These are phyloP conservation scores for Coprinopsis sp. DNA, from an alignment of 768 basidiomycete species.

Conservation along the genomic window DNA sequence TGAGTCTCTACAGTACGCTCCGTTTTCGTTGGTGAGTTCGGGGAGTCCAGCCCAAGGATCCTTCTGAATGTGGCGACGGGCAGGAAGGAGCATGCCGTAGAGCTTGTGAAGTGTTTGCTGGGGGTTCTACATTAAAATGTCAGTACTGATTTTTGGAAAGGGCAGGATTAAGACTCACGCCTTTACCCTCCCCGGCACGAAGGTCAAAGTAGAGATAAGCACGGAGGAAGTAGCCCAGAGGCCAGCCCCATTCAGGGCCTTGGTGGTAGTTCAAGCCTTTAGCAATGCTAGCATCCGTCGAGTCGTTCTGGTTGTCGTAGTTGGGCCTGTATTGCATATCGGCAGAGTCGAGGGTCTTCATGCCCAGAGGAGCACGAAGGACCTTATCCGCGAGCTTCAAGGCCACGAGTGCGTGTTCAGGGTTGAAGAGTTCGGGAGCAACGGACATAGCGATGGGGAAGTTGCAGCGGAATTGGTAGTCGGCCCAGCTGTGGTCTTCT, in stretches of 20 bases:
- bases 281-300: conserved; percentile 74
- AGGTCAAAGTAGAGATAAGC: conserved; percentile 90
- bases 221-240: conserved; percentile 89
- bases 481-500: conserved; percentile 85
- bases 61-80: conserved; percentile 67
- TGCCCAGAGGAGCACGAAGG: conserved; percentile 85
- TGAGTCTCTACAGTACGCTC: conserved; percentile 78
- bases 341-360: conserved; percentile 89
- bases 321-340: conserved; percentile 87
- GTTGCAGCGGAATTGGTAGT: conserved; percentile 93
- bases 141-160: conserved; percentile 5
- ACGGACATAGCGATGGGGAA: conserved; percentile 97
- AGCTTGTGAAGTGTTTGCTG: conserved; percentile 75
- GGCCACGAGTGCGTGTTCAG: conserved; percentile 71
- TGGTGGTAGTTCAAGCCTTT: conserved; percentile 96
- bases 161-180: conserved; percentile 40
- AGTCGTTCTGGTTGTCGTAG: conserved; percentile 94
- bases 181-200: conserved; percentile 57
- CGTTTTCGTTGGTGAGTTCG: conserved; percentile 86
- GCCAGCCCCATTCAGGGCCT: conserved; percentile 96
- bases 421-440: conserved; percentile 91
- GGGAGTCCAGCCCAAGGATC: conserved; percentile 94
- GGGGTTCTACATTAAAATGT: conserved; percentile 44
- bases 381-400: conserved; percentile 75
- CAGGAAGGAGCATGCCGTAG: conserved; percentile 63